These are phyloP conservation scores for Mortierella sp. DNA, from an alignment of 371 early-diverging fungal genomes.

Conservation along the genomic window DNA sequence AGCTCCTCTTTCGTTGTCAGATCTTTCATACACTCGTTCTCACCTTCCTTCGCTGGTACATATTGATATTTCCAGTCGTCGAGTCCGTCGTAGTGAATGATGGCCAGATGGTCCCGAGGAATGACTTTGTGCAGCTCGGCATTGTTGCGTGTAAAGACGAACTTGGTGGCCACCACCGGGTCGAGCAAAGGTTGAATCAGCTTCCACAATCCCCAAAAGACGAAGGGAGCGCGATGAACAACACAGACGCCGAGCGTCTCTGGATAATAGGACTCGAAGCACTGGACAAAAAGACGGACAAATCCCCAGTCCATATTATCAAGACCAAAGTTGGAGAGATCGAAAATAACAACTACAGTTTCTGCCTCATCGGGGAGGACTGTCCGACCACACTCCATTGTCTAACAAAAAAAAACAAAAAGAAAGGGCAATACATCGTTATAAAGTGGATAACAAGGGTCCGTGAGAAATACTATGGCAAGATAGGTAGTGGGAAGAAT, in stretches of 20 bases:
- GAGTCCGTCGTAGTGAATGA: conserved; percentile 47
- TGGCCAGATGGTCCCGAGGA: conserved; percentile 52
- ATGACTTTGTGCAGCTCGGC: conserved; percentile 75
- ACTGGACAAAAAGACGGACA: conserved; percentile 82
- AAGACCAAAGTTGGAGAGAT: conserved; percentile 83
- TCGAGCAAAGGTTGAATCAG: conserved; percentile 85
- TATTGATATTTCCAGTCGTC: conserved; percentile 56
- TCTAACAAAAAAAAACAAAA: conserved; percentile 13
- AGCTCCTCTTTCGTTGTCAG: conserved; percentile 26
- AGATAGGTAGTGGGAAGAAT: too few species aligned
- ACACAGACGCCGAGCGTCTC: conserved; percentile 84
- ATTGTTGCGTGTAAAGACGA: conserved; percentile 74
- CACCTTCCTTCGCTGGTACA: conserved; percentile 36
- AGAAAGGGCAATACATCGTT: conserved; percentile 15
- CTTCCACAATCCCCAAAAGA: conserved; percentile 85
- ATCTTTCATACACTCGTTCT: conserved; percentile 43
- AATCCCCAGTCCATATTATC: conserved; percentile 87
- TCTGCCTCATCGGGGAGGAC: conserved; percentile 77
- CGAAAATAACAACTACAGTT: conserved; percentile 81
- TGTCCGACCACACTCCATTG: conserved; percentile 84
- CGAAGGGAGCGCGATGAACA: conserved; percentile 89
- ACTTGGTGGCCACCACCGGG: conserved; percentile 90
- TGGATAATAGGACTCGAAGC: conserved; percentile 90
- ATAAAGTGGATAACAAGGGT: too few species aligned
- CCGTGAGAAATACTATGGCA: too few species aligned